Evolutionary conservation across 768 basidiomycete species (phyloP).

Genomic region (Hygrophoropsis aurantiaca): DNA sequence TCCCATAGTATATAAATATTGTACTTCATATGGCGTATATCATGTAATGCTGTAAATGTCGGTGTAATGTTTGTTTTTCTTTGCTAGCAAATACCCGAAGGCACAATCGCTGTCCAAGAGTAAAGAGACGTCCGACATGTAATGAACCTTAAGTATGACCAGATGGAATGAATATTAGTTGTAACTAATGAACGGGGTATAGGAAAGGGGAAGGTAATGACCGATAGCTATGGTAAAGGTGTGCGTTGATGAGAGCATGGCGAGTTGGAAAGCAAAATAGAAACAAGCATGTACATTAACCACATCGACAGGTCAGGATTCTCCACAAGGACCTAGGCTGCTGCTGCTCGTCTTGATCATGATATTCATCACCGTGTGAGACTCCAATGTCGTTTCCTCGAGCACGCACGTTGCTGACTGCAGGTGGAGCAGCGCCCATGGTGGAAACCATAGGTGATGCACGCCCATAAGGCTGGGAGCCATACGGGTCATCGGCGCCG

Average conservation of each 20-base stretch:
- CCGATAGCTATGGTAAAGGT: conserved; percentile 26
- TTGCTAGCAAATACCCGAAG: too few relatives aligned
- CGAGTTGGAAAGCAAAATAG: conserved; percentile 15
- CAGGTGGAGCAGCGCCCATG: conserved; percentile 66
- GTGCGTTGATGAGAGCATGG: conserved; percentile 26
- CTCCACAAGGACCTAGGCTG: conserved; percentile 59
- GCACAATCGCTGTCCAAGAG: conserved; percentile 1
- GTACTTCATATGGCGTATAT: too few relatives aligned
- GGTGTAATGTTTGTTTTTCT: too few relatives aligned
- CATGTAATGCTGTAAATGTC: too few relatives aligned
- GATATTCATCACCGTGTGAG: conserved; percentile 59
- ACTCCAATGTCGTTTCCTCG: conserved; percentile 67
- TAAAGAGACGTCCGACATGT: conserved; percentile 22
- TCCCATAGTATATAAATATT: too few relatives aligned
- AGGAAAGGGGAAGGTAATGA: conserved; percentile 38
- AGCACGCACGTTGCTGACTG: conserved; percentile 71
- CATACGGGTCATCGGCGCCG: conserved; percentile 57
- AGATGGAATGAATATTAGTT: conserved; percentile 36
- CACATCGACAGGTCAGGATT: conserved; percentile 80
- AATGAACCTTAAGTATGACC: conserved; percentile 32
- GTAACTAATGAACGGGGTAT: conserved; percentile 33
- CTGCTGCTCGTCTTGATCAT: conserved; percentile 54
- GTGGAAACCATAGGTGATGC: conserved; percentile 81
- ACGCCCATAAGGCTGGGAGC: conserved; percentile 67
- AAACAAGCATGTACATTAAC: conserved; percentile 32